These are phyloP conservation scores for Penicillium samsonianum DNA, from an alignment of 495 filamentous ascomycete genomes.

Conservation along the genomic window DNA sequence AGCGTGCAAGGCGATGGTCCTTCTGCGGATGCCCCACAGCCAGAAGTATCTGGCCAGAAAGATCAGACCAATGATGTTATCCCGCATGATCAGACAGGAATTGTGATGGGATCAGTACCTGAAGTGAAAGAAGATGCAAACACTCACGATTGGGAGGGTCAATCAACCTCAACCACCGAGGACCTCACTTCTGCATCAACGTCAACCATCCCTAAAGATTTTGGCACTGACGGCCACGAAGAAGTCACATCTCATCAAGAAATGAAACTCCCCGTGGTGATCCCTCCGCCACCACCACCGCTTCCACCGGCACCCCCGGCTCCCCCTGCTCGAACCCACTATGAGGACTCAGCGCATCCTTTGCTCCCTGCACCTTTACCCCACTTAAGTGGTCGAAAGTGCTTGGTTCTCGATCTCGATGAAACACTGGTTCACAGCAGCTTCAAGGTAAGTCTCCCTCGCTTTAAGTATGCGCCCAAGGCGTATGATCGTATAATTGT, in stretches of 20 bases:
- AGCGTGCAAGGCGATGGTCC: conserved; percentile 32
- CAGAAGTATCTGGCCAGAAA: conserved; percentile 17
- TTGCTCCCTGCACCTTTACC: conserved; percentile 77
- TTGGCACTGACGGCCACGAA: conserved; percentile 28
- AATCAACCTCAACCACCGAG: conserved; percentile 12
- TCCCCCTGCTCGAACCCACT: conserved; percentile 22
- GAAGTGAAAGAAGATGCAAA: conserved; percentile 18
- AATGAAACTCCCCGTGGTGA: conserved; percentile 38
- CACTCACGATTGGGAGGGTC: conserved; percentile 13
- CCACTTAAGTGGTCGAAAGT: conserved; percentile 82
- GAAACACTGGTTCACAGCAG: conserved; percentile 99
- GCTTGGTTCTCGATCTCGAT: conserved; percentile 92
- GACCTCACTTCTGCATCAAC: conserved; percentile 10
- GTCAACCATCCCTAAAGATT: conserved; percentile 7
- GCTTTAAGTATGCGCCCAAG: background rate
- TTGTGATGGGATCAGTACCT: conserved; percentile 16
- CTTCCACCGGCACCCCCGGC: conserved; percentile 34
- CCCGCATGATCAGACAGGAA: background rate
- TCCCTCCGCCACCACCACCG: conserved; percentile 62
- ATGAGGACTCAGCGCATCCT: conserved; percentile 51
- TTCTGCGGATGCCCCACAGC: conserved; percentile 15
- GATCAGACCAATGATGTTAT: conserved; percentile 12
- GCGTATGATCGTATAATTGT: conserved; percentile 9
- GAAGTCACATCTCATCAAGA: conserved; percentile 22
- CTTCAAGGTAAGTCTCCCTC: conserved; percentile 74